Percentiles rank a stretch among this genome's conserved stretches.
These are phyloP conservation scores for Rhodotorula sp. DNA, from an alignment of 1,284 basidiomycete species.

Conservation along the genomic window DNA sequence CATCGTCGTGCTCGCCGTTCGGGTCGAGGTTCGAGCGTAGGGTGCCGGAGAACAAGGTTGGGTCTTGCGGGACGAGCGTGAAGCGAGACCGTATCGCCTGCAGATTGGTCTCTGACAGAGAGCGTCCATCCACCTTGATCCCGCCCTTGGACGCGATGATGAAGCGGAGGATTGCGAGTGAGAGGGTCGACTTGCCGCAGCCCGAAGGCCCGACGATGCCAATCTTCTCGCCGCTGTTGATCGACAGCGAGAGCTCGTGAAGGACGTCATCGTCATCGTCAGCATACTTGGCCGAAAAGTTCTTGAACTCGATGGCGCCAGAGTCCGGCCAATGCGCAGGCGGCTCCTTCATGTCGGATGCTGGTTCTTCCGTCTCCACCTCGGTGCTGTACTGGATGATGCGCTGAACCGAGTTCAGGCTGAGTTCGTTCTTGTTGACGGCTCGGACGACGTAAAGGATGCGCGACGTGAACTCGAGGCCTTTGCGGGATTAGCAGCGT, in stretches of 20 bases:
- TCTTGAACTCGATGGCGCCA: constrained; percentile 51
- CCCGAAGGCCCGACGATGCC: constrained; percentile 74
- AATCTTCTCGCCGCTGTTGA: constrained; percentile 75
- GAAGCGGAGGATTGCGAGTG: constrained; percentile 71
- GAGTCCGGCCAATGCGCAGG: constrained; percentile 56
- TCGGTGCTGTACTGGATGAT: constrained; percentile 81
- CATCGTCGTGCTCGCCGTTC: constrained; percentile 48
- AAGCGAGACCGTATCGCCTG: constrained; percentile 64
- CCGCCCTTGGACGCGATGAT: constrained; percentile 52
- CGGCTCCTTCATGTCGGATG: constrained; percentile 66
- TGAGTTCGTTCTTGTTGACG: constrained; percentile 37
- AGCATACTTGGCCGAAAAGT: constrained; percentile 69
- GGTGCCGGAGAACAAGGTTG: constrained; percentile 49
- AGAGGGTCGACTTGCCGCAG: constrained; percentile 60
- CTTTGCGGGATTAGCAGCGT: neutral
- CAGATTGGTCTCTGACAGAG: constrained; percentile 82
- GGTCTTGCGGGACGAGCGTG: constrained; percentile 72
- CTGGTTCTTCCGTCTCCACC: constrained; percentile 51
- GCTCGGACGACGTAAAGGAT: constrained; percentile 40
- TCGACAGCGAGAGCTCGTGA: constrained; percentile 62
- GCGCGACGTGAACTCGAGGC: constrained; percentile 33
- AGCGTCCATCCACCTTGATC: constrained; percentile 71
- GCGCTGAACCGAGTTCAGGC: constrained; percentile 63
- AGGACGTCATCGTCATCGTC: constrained; percentile 69
- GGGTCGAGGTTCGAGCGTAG: constrained; percentile 52